Evolutionary conservation across 305 asterid genomes (phyloP), one percentile per base, ranked within the genome.

Genomic region (Plantago coronopus): DNA sequence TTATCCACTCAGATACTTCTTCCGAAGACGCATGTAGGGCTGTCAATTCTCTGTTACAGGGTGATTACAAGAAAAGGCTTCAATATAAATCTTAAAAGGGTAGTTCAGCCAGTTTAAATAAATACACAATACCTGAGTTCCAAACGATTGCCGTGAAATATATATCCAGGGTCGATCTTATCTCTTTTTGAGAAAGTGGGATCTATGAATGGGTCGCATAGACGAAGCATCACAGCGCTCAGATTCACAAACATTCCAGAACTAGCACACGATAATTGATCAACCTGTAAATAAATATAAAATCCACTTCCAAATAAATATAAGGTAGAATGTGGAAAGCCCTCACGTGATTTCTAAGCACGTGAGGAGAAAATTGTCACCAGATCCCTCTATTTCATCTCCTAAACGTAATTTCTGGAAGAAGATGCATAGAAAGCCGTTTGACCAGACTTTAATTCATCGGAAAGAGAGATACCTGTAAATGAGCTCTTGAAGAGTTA

Each of bases 211-310:
- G 97, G 97, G 76, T 93, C 96, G 58, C 97, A 93, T 2, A 93
- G 83, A 57, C 78, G 89, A 72, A 93, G 91, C 96, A 89, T 83
- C 16, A 89, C 96, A 27, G 93, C 97, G 76, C 96, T 85, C 63
- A 93, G 94, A 72, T 83, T 89, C 54, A 93, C 94, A 78, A 93
- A 93, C 99, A 89, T 93, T 68, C 99, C 99, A 12, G 99, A 87
- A 79, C 99, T 93, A 64, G 99, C 99, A 79, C 86, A 81, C 48
- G 96, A 82, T 61, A 93, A 69, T 29, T 88, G 90, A 78, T 93
- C 99, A 72, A 83, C 95, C 99, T 93, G 84, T 46, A 59, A 38
- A 38, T 38, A 38, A 11, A 38, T 12, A 51, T 49, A 78, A 58
- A 46, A 23, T 40, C 59, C 66, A 73, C 9, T 53, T 25, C 50